Evolutionary conservation across 2,329 filamentous ascomycete genomes (phyloP).

Genomic region (Aspergillus udagawae): DNA sequence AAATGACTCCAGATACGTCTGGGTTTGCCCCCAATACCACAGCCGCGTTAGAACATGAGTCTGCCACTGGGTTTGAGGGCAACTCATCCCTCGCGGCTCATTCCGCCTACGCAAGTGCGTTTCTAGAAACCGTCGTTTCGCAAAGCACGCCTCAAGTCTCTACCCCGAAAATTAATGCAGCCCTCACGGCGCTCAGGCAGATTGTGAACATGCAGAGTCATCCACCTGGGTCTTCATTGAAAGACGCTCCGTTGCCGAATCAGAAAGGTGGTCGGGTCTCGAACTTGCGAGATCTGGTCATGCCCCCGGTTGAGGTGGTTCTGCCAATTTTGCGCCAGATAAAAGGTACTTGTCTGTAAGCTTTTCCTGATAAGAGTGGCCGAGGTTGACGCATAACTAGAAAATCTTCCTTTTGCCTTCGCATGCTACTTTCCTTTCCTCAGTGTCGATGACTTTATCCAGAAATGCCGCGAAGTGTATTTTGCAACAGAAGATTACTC

Average conservation of each 20-base stretch:
- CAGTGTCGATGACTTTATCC: conserved; percentile 28
- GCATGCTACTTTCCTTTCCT: conserved; percentile 33
- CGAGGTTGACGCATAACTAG: conserved; percentile 9
- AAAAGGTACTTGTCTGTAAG: conserved; percentile 25
- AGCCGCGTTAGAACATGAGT: conserved; percentile 24
- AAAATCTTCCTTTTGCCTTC: conserved; percentile 18
- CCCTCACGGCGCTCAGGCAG: conserved; percentile 35
- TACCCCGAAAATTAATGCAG: conserved; percentile 36
- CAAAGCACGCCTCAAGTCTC: conserved; percentile 31
- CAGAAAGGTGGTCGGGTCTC: conserved; percentile 20
- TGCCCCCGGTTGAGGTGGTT: conserved; percentile 35
- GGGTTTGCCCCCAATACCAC: conserved; percentile 16
- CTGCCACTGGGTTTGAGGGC: conserved; percentile 42
- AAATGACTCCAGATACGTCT: conserved; percentile 8
- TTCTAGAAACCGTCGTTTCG: conserved; percentile 40
- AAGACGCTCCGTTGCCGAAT: conserved; percentile 25
- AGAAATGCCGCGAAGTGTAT: conserved; percentile 41
- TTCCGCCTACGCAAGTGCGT: conserved; percentile 45
- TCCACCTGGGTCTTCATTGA: conserved; percentile 16
- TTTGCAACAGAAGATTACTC: conserved; percentile 42
- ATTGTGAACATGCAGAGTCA: conserved; percentile 37
- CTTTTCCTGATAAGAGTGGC: background rate
- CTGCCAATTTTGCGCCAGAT: conserved; percentile 28
- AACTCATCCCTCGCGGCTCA: conserved; percentile 48
- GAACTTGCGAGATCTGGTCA: conserved; percentile 31